Evolutionary conservation across 306 rosid species (phyloP), one percentile per base, ranked within the genome.

Genomic region (Astragalus membranaceus): DNA sequence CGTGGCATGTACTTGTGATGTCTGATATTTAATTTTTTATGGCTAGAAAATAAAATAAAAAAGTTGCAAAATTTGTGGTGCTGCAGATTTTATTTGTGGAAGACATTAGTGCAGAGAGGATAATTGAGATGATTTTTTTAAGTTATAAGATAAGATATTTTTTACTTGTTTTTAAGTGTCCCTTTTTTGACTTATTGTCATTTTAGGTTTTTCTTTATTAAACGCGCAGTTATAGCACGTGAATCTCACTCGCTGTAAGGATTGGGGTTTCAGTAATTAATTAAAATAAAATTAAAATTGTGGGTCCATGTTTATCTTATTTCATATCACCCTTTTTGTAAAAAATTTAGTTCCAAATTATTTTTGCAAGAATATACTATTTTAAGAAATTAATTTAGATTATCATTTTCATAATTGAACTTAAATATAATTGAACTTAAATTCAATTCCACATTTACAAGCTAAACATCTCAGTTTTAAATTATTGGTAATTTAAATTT

Each of bases 1-100:
- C 93, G 84, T 83, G 93, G 84, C 87, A 42, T 5, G 32, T 41
- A 55, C 5, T 64, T 53, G 81, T 70, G 48, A 72, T 42, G 39
- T 62, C 37, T 54, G 14, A 3, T 30, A 51, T 73, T 68, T 55
- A 51, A 10, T 30, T 51, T 10, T 43, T 37, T 35, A 63, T 41
- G 30, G 13, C 0, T 0, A 4, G 15, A 71, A 60, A 49, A 7
- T 1, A 8, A 51, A 5, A 10, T 30, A 39, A 23, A 33, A 39
- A 65, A 47, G 65, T 32, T 64, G 17, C 13, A 11, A 39, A 74
- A 74, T 7, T 41, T 69, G 71, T 61, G 78, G 68, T 39, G 72
- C 56, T 57, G 47, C 39, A 52, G 69, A 73, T 71, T 71, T 66
- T 67, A 67, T 79, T 80, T 72, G 86, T 83, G 86, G 84, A 79